Base-by-base conservation (phyloP, 2,329 filamentous ascomycete genomes). In the Colletotrichum sp. region DNA sequence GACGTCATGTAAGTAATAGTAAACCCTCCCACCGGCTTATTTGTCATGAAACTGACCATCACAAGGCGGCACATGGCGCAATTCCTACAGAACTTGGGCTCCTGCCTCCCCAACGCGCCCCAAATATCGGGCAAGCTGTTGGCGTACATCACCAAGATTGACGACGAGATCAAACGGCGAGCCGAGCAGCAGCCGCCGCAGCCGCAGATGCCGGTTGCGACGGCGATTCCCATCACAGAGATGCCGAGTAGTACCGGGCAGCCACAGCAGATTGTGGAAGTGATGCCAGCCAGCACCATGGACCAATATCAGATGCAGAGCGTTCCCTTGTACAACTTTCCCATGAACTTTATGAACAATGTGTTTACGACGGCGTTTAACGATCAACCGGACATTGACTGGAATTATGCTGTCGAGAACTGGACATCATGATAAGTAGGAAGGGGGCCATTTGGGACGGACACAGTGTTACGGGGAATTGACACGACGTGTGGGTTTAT, bases 81-180 rank as follows among this genome's bases (percentile, higher is more conserved):
- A 2, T 78, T 78, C 32, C 75, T 78, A 7, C 72, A 77, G 28
- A 77, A 74, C 26, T 63, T 78, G 2, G 75, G 75, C 6, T 61
- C 75, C 1, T 78, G 71, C 7, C 69, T 78, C 2, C 77, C 77
- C 13, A 69, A 74, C 6, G 77, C 77, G 16, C 65, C 69, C n/a
- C 72, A 75, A 18, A 76, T 72, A 18, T 69, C 67, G 16, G 75
- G 72, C 14, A 75, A 75, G 24, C 68, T 78, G 6, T 63, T 69
- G 12, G 68, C 70, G 32, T 77, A 78, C 28, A 77, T 78, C n/a
- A 64, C 67, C 28, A 71, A 74, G 7, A 72, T 78, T 21, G 77
- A 78, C 36, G 75, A 76, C 14, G 63, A 64, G 24, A 36, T 64
- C 61, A 43, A 64, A 18, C 66, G 67, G 26, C 66, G 60, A 10